Conservation (phyloP, 2,329 filamentous ascomycete genomes). For the Phyllosticta paracitricarpa region DNA sequence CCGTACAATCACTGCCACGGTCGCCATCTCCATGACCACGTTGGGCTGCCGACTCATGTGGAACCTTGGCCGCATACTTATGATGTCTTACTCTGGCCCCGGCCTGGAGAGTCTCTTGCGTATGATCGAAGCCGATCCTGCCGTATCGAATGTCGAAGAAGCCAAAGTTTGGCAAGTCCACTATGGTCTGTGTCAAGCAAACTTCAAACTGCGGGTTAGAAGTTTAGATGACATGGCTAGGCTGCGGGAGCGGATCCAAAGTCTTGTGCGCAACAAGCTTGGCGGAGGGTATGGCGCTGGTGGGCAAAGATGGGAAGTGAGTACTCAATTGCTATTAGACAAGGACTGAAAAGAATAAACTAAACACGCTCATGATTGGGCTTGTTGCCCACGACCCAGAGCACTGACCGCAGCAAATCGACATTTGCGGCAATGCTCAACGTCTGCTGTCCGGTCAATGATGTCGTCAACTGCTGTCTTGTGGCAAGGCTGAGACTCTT, state of each 20-base stretch:
- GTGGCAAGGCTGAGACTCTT: not conserved
- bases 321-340: conserved; percentile 58
- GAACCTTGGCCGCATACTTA: conserved; percentile 81
- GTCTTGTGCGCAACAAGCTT: conserved; percentile 72
- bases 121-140: conserved; percentile 73
- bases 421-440: not conserved
- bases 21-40: conserved; percentile 79
- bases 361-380: not conserved
- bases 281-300: conserved; percentile 80
- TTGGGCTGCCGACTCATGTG: conserved; percentile 76
- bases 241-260: conserved; percentile 64
- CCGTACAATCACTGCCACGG: conserved; percentile 66
- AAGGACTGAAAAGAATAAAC: not conserved
- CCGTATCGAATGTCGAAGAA: conserved; percentile 70
- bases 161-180: conserved; percentile 98
- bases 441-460: not conserved
- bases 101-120: conserved; percentile 58
- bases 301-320: conserved; percentile 86
- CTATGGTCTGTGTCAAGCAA: conserved; percentile 93
- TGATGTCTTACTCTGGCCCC: conserved; percentile 71
- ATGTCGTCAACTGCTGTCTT: not conserved
- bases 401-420: not conserved
- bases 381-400: not conserved
- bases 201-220: conserved; percentile 66
- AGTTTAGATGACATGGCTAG: conserved; percentile 57